Evolutionary conservation across 176 grass and related monocot species (phyloP), one percentile per base, ranked within the genome.

Genomic region (Paspalum vaginatum): DNA sequence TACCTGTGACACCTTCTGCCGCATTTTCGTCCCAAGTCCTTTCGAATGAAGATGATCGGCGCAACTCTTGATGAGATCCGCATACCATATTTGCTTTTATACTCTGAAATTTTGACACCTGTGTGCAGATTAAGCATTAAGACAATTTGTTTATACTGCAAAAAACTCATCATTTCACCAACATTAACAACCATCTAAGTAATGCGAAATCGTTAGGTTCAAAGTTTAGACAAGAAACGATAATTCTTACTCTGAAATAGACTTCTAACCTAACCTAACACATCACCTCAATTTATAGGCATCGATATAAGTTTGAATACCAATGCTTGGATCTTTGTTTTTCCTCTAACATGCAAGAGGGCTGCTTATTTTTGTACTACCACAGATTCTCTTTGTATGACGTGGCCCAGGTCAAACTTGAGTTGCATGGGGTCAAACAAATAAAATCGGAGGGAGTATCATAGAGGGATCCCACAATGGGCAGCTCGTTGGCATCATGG

Each of bases 51-150:
- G 96, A 93, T 70, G 92, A 84, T 42, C 88, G 90, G 50, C 72
- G 77, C 62, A 99, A 86, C 79, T 99, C 96, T 32, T 89, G 88
- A 79, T 91, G 86, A 16, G 96, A 99, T 75, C 93, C 93, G 9
- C 88, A 99, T n/a, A 95, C 88, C 84, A 95, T 95, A 89, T 99
- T 99, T 79, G 92, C 90, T 80, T 99, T 99, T 72, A 95, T 83
- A 58, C 86, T 93, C 74, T 99, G 96, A 80, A 93, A 89, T 79
- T 99, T 99, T 2, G 96, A 91, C 70, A 91, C 84, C 96, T 99
- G 88, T 55, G 83, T 76, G 24, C n/a, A 82, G 66, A 84, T 57
- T 32, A 81, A 63, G 59, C 42, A 38, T 80, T 81, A 69, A 81
- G 8, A 56, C 21, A 71, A 26, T 72, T 53, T 40, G 5, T 61